Evolutionary conservation across 2,329 filamentous ascomycete species (phyloP), one percentile per base, ranked within the genome.

Genomic region (Paecilomyces dactylethromorphus): DNA sequence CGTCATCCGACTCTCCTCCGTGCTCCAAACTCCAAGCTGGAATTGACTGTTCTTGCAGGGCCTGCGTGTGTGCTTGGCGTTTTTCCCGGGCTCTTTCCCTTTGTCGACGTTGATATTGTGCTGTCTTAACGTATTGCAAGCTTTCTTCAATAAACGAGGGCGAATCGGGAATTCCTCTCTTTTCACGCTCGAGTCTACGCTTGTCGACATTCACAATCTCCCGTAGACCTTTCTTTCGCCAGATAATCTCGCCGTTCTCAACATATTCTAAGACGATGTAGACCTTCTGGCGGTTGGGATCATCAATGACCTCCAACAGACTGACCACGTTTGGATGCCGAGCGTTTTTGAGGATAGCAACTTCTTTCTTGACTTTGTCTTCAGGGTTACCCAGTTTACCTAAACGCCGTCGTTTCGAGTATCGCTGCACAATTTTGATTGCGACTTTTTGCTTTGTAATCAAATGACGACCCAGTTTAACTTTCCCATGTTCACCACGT

Each of bases 221-320:
- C 58, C 88, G 89, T 6, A 92, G 81, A 5, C 91, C 93, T 76
- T 92, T 91, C 72, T 89, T 93, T 57, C 94, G 86, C 94, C 94
- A 99, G 54, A 91, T 84, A 59, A 99, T 91, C 76, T 99, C 94
- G 56, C 94, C 93, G 49, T 93, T 84, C 71, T 97, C 91, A 58
- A 97, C 92, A 74, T 93, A 93, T 74, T 99, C 94, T 51, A 99
- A 83, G 21, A 97, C 91, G 78, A 99, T 93, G 77, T 99, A 99
- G 62, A 99, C 96, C 78, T 99, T 99, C 78, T 95, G 94, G 59
- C 92, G 86, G 68, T 92, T 91, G 1, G 93, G 93, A 71, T 99
- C 94, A 72, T 99, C 94, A 68, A 99, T 97, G 68, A 99, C 92
- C 77, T 99, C 94, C 63, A 97, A 84, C 45, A 99, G 81, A 67